Evolutionary conservation across 169 alveolate genomes (phyloP).

Genomic region (Plasmodium berghei): DNA sequence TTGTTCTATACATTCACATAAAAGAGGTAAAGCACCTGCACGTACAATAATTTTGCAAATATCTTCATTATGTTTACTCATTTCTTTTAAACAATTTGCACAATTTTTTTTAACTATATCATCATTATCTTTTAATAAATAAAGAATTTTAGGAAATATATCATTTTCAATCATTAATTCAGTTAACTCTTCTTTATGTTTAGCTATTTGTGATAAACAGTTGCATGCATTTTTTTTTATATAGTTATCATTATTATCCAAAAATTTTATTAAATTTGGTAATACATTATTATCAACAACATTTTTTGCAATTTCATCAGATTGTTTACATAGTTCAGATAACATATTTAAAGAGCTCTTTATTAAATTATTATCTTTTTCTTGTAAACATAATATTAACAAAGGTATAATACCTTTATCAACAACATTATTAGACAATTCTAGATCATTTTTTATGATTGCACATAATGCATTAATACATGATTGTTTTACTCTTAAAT

Average conservation of each 20-base stretch:
- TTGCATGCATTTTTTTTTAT: slow-evolving; percentile 55
- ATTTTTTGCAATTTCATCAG: slow-evolving; percentile 56
- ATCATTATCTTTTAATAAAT: slow-evolving; percentile 66
- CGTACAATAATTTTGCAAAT: slow-evolving; percentile 61
- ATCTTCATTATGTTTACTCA: slow-evolving; percentile 76
- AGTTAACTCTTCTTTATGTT: slow-evolving; percentile 70
- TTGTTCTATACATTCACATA: slow-evolving; percentile 59
- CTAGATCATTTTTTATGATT: slow-evolving; percentile 38
- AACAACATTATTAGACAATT: slow-evolving; percentile 35
- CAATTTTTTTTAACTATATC: slow-evolving; percentile 68
- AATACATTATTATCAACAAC: slow-evolving; percentile 66
- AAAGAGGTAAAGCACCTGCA: slow-evolving; percentile 69
- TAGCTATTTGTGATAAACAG: slow-evolving; percentile 62
- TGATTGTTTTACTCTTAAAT: slow-evolving; percentile 41
- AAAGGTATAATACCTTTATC: slow-evolving; percentile 66
- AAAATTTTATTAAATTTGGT: slow-evolving; percentile 42
- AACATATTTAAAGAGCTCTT: slow-evolving; percentile 21
- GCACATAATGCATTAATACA: slow-evolving; percentile 73
- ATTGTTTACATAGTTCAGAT: slow-evolving; percentile 59
- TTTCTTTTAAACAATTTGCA: slow-evolving; percentile 66
- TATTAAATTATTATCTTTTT: slow-evolving; percentile 55
- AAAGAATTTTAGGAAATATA: slow-evolving; percentile 51
- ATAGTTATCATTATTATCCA: slow-evolving; percentile 47
- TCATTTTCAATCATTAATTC: slow-evolving; percentile 67
- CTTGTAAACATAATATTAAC: slow-evolving; percentile 53